phyloP scores from a whole-genome alignment of 441 rosid species.

The Geranium incanum region DNA sequence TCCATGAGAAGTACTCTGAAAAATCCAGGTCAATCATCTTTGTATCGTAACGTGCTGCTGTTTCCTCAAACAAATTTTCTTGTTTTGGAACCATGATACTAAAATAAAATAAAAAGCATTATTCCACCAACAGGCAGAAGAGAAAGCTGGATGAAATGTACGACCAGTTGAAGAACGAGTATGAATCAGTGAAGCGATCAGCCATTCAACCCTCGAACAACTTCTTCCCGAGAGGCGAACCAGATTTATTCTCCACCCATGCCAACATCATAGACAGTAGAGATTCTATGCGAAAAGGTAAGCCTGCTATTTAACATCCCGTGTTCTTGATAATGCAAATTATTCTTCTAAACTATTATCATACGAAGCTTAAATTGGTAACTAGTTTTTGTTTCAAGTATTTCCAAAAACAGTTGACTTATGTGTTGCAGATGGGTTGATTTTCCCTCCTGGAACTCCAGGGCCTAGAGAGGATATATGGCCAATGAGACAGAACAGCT shows the following conservation, averaged over 20 bases:
- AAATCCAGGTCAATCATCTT: constrained; percentile 56
- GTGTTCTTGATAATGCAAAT: background rate
- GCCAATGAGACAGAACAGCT: constrained; percentile 77
- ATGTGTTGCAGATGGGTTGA: constrained; percentile 76
- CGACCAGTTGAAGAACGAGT: constrained; percentile 75
- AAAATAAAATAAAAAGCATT: background rate
- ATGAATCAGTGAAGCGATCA: constrained; percentile 66
- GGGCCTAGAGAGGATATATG: constrained; percentile 79
- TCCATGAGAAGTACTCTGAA: constrained; percentile 86
- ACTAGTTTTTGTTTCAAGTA: constrained; percentile 36
- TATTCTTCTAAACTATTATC: constrained; percentile 7
- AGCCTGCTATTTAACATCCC: constrained; percentile 18
- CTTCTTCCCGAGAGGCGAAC: constrained; percentile 61
- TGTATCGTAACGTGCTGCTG: background rate
- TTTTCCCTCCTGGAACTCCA: constrained; percentile 82
- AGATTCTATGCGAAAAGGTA: constrained; percentile 67
- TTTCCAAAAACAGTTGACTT: constrained; percentile 24
- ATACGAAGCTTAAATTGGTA: constrained; percentile 5
- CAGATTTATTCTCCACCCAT: constrained; percentile 63
- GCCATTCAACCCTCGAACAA: constrained; percentile 68
- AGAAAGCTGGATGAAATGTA: constrained; percentile 97
- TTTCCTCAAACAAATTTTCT: background rate
- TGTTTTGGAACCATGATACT: constrained; percentile 17
- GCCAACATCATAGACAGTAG: constrained; percentile 55
- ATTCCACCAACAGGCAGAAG: constrained; percentile 57